These are phyloP conservation scores for Epichloe sibirici DNA, from an alignment of 2,329 filamentous ascomycete species.

Conservation along the genomic window DNA sequence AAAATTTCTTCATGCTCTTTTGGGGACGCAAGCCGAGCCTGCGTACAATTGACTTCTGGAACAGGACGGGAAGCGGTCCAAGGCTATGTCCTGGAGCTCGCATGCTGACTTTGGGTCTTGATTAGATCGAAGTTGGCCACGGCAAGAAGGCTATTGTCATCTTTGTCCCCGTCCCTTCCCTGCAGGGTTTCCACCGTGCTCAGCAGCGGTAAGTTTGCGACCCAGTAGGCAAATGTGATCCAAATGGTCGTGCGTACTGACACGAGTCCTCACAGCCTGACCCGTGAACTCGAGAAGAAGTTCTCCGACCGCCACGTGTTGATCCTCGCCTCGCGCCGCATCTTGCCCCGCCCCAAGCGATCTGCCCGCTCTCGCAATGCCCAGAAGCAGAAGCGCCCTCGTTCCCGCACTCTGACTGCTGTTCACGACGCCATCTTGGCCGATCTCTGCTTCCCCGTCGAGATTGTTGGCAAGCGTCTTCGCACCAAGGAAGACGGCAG, in stretches of 20 bases:
- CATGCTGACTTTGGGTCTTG: constrained; percentile 59
- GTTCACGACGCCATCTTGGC: constrained; percentile 97
- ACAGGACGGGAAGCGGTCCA: constrained; percentile 69
- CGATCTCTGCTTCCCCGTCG: constrained; percentile 98
- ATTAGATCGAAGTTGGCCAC: constrained; percentile 98
- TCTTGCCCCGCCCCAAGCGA: constrained; percentile 96
- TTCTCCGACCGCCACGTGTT: constrained; percentile 99
- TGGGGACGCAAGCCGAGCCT: constrained; percentile 18
- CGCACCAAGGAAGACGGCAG: constrained; percentile 97
- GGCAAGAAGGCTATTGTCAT: constrained; percentile 99
- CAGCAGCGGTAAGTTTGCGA: constrained; percentile 81
- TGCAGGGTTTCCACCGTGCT: constrained; percentile 97
- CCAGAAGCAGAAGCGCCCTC: constrained; percentile 97
- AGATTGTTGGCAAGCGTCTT: constrained; percentile 98
- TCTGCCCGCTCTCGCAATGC: constrained; percentile 91
- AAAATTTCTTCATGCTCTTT: constrained; percentile 9
- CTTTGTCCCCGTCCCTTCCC: constrained; percentile 99
- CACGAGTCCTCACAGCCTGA: constrained; percentile 55
- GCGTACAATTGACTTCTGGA: constrained; percentile 36
- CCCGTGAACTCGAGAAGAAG: constrained; percentile 99
- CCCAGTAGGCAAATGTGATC: background rate
- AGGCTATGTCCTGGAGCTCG: constrained; percentile 59
- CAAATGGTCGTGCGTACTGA: background rate
- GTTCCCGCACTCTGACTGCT: constrained; percentile 92
- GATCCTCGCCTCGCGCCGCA: constrained; percentile 97